These are phyloP conservation scores for Suhomyces atakaporum DNA, from an alignment of 1,139 yeast species.

Conservation along the genomic window DNA sequence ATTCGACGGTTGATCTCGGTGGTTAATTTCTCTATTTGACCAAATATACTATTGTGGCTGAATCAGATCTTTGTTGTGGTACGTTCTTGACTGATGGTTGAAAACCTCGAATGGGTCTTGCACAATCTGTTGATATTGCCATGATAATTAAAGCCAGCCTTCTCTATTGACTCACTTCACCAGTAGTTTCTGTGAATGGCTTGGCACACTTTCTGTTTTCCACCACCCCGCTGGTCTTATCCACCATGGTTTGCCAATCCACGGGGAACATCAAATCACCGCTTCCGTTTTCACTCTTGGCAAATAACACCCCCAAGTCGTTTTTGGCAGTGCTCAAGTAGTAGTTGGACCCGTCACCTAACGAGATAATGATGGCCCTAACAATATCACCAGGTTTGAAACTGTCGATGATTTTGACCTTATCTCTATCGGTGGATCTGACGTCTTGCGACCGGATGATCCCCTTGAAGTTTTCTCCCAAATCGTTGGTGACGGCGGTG, in stretches of 20 bases:
- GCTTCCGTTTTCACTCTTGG: constrained; percentile 65
- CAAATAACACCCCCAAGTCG: constrained; percentile 92
- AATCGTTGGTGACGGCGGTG: constrained; percentile 55
- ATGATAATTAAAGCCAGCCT: too few species aligned
- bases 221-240: constrained; percentile 67
- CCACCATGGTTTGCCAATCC: constrained; percentile 96
- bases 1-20: too few species aligned
- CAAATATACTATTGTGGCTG: too few species aligned
- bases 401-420: constrained; percentile 73
- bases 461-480: constrained; percentile 92
- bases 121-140: too few species aligned
- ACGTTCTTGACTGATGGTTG: too few species aligned
- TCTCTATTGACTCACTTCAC: not conserved
- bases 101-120: too few species aligned
- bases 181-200: constrained; percentile 52
- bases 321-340: constrained; percentile 87
- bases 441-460: constrained; percentile 86
- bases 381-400: constrained; percentile 93
- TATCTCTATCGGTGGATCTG: constrained; percentile 87
- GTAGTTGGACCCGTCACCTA: constrained; percentile 93
- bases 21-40: too few species aligned
- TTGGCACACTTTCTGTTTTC: constrained; percentile 93
- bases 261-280: constrained; percentile 86
- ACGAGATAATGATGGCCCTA: constrained; percentile 74
- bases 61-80: too few species aligned